Evolutionary conservation across 2,329 filamentous ascomycete genomes (phyloP), one percentile per base, ranked within the genome.

Genomic region (Hysterium pulicare): DNA sequence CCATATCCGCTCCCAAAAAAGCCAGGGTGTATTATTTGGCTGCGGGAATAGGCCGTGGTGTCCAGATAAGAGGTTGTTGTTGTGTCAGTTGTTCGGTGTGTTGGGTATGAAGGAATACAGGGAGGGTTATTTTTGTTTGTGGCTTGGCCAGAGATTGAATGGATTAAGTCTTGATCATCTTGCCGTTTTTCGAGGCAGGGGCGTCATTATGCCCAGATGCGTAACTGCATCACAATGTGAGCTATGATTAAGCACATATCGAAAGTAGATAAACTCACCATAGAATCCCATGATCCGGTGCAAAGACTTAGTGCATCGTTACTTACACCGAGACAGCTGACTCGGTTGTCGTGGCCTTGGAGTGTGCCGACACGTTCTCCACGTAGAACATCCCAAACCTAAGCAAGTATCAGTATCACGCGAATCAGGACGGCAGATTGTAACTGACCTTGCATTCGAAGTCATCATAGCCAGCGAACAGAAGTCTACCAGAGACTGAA

Each of bases 271-370:
- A 53, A 42, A 79, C 89, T 75, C 81, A 97, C 93, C 78, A 95
- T 80, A 62, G 93, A 96, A 75, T 98, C 93, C 93, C 93, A 98
- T 57, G 93, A 98, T 70, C 93, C 93, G 64, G 93, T 98, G 81
- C 93, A 97, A 75, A 98, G 78, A 76, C 91, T 97, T 75, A 97
- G 95, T 50, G 91, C 93, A 66, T 98, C 93, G 70, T 97, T 97
- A 78, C 91, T 97, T 59, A 98, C 93, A 55, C 93, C 93, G 66
- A 98, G 76, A 72, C 93, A 98, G 81, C 91, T 97, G 67, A 98
- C 93, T 56, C 93, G 87, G 77, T 98, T 98, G 73, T 97, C 91
- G 71, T 98, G 93, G 59, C 93, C 93, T 61, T 94, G 91, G 46
- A 98, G 79, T 42, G 90, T 95, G 64, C 93, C 93, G 53, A 98